Percentiles rank a stretch among this genome's conserved stretches.
phyloP scores from a whole-genome alignment of 108 stramenopile genomes.

The Skeletonema potamos region DNA sequence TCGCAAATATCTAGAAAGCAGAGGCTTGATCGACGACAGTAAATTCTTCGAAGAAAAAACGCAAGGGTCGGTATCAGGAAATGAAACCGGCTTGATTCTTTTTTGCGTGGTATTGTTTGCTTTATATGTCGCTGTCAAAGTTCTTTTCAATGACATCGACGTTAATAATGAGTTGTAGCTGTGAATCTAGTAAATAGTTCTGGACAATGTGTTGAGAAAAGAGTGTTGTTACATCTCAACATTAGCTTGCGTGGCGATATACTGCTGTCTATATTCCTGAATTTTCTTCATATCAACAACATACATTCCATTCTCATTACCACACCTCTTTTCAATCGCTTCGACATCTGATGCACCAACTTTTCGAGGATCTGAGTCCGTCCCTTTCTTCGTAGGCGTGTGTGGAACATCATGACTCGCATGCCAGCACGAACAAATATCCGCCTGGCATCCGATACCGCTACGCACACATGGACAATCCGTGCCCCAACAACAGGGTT shows the following conservation, averaged over 20 bases:
- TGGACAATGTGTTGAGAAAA: not conserved
- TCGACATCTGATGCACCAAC: conserved; percentile 29
- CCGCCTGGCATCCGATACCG: conserved; percentile 84
- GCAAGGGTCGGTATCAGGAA: conserved; percentile 16
- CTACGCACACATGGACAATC: conserved; percentile 76
- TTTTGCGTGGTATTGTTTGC: conserved; percentile 35
- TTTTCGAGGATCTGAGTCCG: conserved; percentile 9
- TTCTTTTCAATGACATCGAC: conserved; percentile 39
- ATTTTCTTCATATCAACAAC: conserved; percentile 64
- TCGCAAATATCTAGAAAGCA: conserved; percentile 42
- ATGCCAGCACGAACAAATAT: conserved; percentile 85
- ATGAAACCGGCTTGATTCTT: conserved; percentile 23
- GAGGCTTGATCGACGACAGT: conserved; percentile 10
- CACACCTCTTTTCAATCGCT: conserved; percentile 68
- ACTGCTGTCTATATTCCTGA: conserved; percentile 45
- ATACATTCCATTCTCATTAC: conserved; percentile 74
- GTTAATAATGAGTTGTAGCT: conserved; percentile 27
- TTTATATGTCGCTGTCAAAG: conserved; percentile 24
- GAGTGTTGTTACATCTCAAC: not conserved
- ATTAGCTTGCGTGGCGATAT: conserved; percentile 1
- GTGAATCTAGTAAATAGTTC: not conserved
- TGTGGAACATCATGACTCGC: conserved; percentile 60
- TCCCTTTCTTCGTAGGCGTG: not conserved
- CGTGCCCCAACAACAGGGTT: conserved; percentile 69
- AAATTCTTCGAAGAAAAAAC: conserved; percentile 6